Evolutionary conservation across 1,284 basidiomycete genomes (phyloP).

Genomic region (Fomes fomentarius): DNA sequence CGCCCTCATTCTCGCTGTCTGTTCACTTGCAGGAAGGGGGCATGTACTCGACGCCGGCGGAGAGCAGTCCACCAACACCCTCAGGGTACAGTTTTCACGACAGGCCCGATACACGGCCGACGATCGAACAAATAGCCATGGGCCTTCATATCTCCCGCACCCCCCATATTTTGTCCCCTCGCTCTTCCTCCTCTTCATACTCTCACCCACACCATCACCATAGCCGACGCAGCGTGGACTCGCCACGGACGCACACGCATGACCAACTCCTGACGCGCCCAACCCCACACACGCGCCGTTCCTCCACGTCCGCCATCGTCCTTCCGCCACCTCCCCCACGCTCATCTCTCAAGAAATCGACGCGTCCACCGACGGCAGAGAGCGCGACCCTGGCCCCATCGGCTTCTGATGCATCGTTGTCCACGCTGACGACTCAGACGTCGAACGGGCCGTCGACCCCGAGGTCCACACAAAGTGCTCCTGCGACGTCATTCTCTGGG

Average conservation of each 20-base stretch:
- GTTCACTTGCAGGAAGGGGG: slow-evolving; percentile 28
- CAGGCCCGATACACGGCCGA: slow-evolving; percentile 52
- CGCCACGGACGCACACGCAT: slow-evolving; percentile 16
- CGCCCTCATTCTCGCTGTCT: background rate
- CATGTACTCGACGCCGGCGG: slow-evolving; percentile 59
- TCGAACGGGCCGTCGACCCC: slow-evolving; percentile 44
- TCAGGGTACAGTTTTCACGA: slow-evolving; percentile 46
- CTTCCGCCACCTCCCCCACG: slow-evolving; percentile 60
- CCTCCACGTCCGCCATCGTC: slow-evolving; percentile 32
- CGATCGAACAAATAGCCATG: slow-evolving; percentile 76
- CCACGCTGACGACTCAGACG: slow-evolving; percentile 46
- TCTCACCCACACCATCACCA: slow-evolving; percentile 10
- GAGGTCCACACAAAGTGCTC: slow-evolving; percentile 38
- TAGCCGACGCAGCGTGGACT: slow-evolving; percentile 11
- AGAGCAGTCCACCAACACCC: slow-evolving; percentile 39
- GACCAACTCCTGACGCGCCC: slow-evolving; percentile 22
- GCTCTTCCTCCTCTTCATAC: slow-evolving; percentile 23
- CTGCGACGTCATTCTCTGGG: slow-evolving; percentile 38
- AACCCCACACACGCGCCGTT: slow-evolving; percentile 29
- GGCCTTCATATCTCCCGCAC: slow-evolving; percentile 74
- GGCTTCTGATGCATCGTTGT: slow-evolving; percentile 48
- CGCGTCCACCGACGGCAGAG: slow-evolving; percentile 33
- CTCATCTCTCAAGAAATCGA: slow-evolving; percentile 64
- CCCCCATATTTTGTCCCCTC: slow-evolving; percentile 57
- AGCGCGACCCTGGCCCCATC: slow-evolving; percentile 37